Evolutionary conservation across 768 basidiomycete genomes (phyloP), one percentile per base, ranked within the genome.

Genomic region (Boletus eberwhitei): DNA sequence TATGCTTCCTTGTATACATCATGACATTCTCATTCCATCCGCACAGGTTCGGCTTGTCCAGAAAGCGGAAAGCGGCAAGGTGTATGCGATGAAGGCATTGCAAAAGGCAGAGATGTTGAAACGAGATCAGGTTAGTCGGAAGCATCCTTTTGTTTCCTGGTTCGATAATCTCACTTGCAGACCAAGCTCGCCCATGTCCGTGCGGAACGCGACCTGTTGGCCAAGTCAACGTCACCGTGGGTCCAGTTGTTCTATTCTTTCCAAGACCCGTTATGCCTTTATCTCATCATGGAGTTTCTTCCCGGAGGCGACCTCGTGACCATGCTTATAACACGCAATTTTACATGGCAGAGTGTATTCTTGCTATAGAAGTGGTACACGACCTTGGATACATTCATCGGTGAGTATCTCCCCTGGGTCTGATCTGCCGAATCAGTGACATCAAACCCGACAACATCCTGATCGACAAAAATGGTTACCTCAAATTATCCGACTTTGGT

Each of bases 361-460:
- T 98, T 26, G 96, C 96, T 19, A 97, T 99, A 55, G 95, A 99
- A 70, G 97, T 95, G 2, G 95, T 99, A 2, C 96, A 99, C 72
- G 90, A 91, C 62, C 82, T 98, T 19, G 96, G 97, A 11, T 98
- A 98, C 71, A 98, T 99, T 61, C 96, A 99, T 72, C 89, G 95
- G 95, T 93, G 57, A 46, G 87, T 53, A 26, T 50, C 21, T 32
- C 32, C 65, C 21, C 22, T 19, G 21, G 44, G 37, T 48, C 4
- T 61, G 29, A 66, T 52, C 24, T 4, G 13, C 14, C 21, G 50
- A 35, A 52, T 22, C 72, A 98, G 96, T 62, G 96, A 99, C 70
- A 98, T 99, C 73, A 99, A 99, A 75, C 96, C 96, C 22, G 96
- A 99, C 73, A 99, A 99, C 66, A 97, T 99, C 58, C 80, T 99